Base-by-base conservation (phyloP, 441 rosid genomes). In the Corymbia citriodora region DNA sequence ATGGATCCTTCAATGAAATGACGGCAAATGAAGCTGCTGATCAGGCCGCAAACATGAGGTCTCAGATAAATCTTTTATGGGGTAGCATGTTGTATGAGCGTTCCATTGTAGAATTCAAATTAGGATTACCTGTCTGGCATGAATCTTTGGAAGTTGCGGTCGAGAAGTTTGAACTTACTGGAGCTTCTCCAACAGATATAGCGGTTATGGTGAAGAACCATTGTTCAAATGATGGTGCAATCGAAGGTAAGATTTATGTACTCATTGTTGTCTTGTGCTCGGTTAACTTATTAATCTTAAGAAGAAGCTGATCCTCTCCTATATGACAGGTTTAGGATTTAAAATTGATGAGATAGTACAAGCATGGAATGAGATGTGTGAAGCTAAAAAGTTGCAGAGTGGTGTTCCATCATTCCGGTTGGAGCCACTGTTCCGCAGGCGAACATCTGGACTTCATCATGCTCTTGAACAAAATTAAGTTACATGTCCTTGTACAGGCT, bases 151-250 rank as follows among this genome's bases (percentile, higher is more conserved):
- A 98, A 91, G 98, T 97, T 93, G 95, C 99, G 19, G 96, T 98
- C 52, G 98, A 98, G 95, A 97, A 97, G 91, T 98, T 98, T 92
- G 98, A 95, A 93, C 97, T 95, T 90, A 98, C 99, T 87, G 99
- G 99, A 89, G 99, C 99, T 93, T 96, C 99, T 87, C 95, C 97
- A 33, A 97, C 98, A 33, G 99, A 98, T 92, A 89, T 97, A 92
- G 98, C 98, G 63, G 98, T 97, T 87, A 97, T 97, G 99, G 92
- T 96, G 90, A 98, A 98, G 95, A 98, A 96, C 91, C 99, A 98
- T 90, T 95, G 98, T 93, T 97, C 99, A 89, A 97, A 96, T 91
- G 89, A 93, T 92, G 93, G 93, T 90, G 96, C 97, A 49, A 93
- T 95, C 21, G 96, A 98, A 94, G 99, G 99, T 98, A 95, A 91